Conservation (phyloP, 2,329 filamentous ascomycete genomes). For the Phialocephala subalpina region DNA sequence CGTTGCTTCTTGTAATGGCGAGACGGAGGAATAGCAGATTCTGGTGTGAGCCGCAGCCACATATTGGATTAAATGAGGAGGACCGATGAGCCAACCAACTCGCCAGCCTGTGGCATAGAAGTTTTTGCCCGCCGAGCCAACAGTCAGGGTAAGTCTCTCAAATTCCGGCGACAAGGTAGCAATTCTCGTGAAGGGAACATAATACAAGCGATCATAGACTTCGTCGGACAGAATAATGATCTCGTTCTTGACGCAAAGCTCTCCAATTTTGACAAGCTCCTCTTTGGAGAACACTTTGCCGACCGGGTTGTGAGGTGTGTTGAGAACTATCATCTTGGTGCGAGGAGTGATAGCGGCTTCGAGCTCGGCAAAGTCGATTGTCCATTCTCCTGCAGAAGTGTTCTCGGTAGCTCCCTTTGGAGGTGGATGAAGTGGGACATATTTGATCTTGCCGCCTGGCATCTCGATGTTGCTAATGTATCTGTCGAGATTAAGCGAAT, state of each 20-base stretch:
- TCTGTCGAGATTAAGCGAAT: conserved; percentile 46
- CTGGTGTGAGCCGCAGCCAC: conserved; percentile 92
- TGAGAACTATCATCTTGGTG: conserved; percentile 96
- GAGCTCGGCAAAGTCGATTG: conserved; percentile 82
- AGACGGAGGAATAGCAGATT: conserved; percentile 95
- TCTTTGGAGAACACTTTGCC: conserved; percentile 91
- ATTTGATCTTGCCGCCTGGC: conserved; percentile 93
- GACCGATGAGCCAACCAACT: conserved; percentile 92
- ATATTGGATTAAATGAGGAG: conserved; percentile 86
- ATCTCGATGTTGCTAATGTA: conserved; percentile 99
- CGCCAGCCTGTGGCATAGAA: conserved; percentile 99
- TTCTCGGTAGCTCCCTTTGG: conserved; percentile 79
- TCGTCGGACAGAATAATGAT: conserved; percentile 93
- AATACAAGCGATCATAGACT: conserved; percentile 95
- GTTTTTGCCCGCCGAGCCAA: conserved; percentile 96
- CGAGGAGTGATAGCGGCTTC: conserved; percentile 82
- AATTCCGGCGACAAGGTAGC: conserved; percentile 91
- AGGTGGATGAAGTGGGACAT: conserved; percentile 93
- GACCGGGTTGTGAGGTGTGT: conserved; percentile 90
- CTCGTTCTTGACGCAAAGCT: conserved; percentile 89
- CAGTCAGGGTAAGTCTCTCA: conserved; percentile 86
- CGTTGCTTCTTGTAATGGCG: conserved; percentile 91
- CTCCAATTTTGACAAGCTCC: conserved; percentile 85
- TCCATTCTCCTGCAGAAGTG: conserved; percentile 88
- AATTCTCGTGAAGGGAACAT: conserved; percentile 92